phyloP scores from a whole-genome alignment of 2,329 filamentous ascomycete genomes.

The Paecilomyces formosus region DNA sequence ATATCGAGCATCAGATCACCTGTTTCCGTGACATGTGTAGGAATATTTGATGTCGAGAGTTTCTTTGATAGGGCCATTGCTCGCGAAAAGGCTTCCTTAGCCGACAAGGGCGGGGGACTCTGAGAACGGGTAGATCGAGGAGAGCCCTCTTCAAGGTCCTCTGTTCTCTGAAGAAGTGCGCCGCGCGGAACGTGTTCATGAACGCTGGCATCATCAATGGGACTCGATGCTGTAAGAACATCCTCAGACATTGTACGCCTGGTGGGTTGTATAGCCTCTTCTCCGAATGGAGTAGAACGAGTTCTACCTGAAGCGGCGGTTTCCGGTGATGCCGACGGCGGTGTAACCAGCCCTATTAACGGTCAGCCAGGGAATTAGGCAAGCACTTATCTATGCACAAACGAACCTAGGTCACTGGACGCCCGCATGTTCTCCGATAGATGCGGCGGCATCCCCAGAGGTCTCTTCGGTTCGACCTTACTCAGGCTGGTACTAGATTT shows the following conservation, averaged over 20 bases:
- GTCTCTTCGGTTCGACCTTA: conserved; percentile 15
- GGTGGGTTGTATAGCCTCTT: conserved; percentile 24
- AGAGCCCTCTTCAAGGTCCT: conserved; percentile 9
- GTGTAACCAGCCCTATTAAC: conserved; percentile 28
- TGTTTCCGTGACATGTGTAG: conserved; percentile 80
- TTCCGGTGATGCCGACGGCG: conserved; percentile 32
- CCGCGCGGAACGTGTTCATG: background rate
- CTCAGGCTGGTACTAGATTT: conserved; percentile 4
- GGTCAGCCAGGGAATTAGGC: conserved; percentile 4
- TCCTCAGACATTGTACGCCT: conserved; percentile 3
- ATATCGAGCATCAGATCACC: conserved; percentile 98
- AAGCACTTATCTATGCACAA: conserved; percentile 1
- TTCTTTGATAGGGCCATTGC: conserved; percentile 81
- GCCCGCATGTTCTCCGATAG: conserved; percentile 28
- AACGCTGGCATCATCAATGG: background rate
- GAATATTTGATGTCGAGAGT: conserved; percentile 83
- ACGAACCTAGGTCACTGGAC: conserved; percentile 38
- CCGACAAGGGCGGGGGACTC: conserved; percentile 68
- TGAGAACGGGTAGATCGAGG: conserved; percentile 46
- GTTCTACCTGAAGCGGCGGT: conserved; percentile 18
- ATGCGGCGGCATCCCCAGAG: conserved; percentile 17
- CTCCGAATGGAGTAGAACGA: conserved; percentile 20
- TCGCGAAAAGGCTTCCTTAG: conserved; percentile 70
- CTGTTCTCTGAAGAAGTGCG: conserved; percentile 1
- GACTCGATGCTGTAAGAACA: background rate